A percentile compares a stretch with the other conserved stretches of the same genome.
These are phyloP conservation scores for Rhynchospora pubera DNA, from an alignment of 176 grass and related monocot genomes.

Conservation along the genomic window DNA sequence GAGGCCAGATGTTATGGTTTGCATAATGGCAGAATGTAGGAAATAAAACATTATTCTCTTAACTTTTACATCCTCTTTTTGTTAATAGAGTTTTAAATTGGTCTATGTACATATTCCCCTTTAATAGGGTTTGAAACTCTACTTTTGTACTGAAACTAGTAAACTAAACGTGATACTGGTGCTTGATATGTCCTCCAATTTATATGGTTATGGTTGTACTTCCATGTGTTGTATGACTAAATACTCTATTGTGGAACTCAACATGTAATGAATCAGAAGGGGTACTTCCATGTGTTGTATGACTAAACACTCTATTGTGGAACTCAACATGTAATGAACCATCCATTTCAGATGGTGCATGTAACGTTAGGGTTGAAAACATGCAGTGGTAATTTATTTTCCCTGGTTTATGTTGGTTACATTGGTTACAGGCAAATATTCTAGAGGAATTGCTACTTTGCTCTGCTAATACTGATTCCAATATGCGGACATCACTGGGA, in stretches of 20 bases:
- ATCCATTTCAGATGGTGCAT: not conserved
- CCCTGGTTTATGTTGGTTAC: not conserved
- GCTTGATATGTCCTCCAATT: not conserved
- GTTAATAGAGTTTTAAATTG: not conserved
- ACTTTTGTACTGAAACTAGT: conserved; percentile 5
- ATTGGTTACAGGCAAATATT: conserved; percentile 72
- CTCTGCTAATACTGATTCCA: conserved; percentile 34
- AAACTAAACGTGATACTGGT: not conserved
- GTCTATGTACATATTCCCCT: not conserved
- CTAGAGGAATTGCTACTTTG: conserved; percentile 74
- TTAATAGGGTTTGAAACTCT: not conserved
- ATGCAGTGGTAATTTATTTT: not conserved
- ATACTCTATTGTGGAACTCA: not conserved
- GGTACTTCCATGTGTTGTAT: not conserved
- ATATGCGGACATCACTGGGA: conserved; percentile 37
- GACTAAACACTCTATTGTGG: not conserved
- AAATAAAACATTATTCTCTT: not conserved
- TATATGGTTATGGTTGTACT: not conserved
- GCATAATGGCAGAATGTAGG: not conserved
- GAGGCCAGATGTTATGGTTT: not conserved
- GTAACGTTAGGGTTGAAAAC: not conserved
- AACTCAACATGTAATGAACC: not conserved
- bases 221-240: conserved; percentile 1
- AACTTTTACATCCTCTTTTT: not conserved
- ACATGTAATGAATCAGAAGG: not conserved